phyloP scores from a whole-genome alignment of 768 basidiomycete genomes.

The Mrakia frigida region DNA sequence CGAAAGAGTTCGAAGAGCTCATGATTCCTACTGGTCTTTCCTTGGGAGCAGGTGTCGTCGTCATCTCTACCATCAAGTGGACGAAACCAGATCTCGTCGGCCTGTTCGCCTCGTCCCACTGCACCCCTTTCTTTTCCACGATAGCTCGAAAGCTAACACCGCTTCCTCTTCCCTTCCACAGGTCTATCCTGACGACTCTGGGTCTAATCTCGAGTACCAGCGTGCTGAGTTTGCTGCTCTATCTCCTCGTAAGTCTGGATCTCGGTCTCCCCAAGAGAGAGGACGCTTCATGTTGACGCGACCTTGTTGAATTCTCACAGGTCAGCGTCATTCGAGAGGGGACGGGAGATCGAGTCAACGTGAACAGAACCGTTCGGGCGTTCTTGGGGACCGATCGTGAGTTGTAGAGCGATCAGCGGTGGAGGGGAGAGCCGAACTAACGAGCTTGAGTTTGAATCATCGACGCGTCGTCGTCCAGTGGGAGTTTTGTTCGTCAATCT shows the following conservation, averaged over 20 bases:
- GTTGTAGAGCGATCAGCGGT: neutral
- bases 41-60: neutral
- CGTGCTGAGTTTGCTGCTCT: neutral
- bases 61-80: neutral
- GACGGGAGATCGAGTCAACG: neutral
- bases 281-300: neutral
- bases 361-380: neutral
- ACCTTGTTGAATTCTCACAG: neutral
- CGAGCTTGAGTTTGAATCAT: neutral
- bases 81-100: neutral
- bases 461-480: neutral
- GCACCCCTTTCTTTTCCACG: neutral
- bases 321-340: neutral
- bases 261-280: neutral
- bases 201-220: neutral
- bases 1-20: too few species aligned
- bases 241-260: neutral
- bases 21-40: too few species aligned
- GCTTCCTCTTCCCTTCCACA: neutral
- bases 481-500: neutral
- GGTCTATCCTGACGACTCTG: neutral
- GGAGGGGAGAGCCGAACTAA: too few species aligned
- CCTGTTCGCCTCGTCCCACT: neutral
- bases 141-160: neutral
- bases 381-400: neutral